Conservation (phyloP, 1,284 basidiomycete species). For the Abortiporus biennis region DNA sequence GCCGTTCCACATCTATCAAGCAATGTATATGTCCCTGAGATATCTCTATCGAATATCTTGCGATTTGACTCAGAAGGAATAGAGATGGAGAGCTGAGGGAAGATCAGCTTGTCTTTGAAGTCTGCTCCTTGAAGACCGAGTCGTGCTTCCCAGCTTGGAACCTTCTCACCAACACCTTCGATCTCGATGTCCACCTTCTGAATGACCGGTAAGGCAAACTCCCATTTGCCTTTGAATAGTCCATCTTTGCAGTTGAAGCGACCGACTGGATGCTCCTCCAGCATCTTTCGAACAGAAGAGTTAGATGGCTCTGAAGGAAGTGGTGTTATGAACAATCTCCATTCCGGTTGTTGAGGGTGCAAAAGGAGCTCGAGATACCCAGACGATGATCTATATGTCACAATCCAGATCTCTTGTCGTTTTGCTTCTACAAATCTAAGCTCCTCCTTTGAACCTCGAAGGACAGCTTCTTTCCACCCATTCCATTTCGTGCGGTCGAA, state of each 20-base stretch:
- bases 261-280: conserved; percentile 69
- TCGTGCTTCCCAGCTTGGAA: conserved; percentile 81
- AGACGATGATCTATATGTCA: conserved; percentile 66
- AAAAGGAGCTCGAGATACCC: conserved; percentile 77
- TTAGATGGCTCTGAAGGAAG: conserved; percentile 69
- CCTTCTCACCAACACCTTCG: conserved; percentile 62
- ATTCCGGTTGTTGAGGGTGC: conserved; percentile 75
- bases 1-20: conserved; percentile 88
- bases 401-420: conserved; percentile 86
- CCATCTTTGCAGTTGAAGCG: conserved; percentile 57
- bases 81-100: conserved; percentile 60
- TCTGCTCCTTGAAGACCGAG: conserved; percentile 71
- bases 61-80: conserved; percentile 43
- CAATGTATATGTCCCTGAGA: conserved; percentile 76
- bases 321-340: conserved; percentile 78
- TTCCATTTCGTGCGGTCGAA: conserved; percentile 53
- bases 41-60: conserved; percentile 66
- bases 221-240: conserved; percentile 74
- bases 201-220: conserved; percentile 71
- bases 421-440: conserved; percentile 84
- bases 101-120: conserved; percentile 63
- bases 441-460: conserved; percentile 56
- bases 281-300: conserved; percentile 69
- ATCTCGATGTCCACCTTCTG: conserved; percentile 55
- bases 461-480: conserved; percentile 65